Conservation (phyloP, 331 rosid species). For the Saraca asoca region DNA sequence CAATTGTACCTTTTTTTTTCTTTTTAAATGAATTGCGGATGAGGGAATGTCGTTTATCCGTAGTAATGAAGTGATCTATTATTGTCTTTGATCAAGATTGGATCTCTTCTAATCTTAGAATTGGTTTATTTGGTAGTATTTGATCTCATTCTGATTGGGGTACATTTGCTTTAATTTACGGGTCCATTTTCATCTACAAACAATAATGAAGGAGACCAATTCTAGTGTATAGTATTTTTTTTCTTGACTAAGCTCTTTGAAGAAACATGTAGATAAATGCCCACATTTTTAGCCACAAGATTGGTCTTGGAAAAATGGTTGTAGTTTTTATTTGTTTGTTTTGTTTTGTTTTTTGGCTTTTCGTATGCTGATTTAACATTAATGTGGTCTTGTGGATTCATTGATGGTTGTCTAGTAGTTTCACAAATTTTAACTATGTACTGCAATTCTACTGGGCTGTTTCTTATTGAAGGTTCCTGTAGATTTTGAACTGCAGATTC, state of each 20-base stretch:
- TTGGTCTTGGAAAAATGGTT: conserved; percentile 1
- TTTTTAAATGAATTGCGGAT: conserved; percentile 7
- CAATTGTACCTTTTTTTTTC: conserved; percentile 10
- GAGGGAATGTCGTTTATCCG: conserved; percentile 15
- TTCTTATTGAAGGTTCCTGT: background rate
- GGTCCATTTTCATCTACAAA: conserved; percentile 26
- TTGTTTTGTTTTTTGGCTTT: background rate
- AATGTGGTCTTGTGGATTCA: conserved; percentile 9
- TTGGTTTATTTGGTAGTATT: conserved; percentile 28
- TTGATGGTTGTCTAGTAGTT: background rate
- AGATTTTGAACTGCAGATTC: background rate
- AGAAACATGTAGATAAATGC: background rate
- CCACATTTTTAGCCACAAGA: conserved; percentile 3
- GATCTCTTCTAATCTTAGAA: conserved; percentile 30
- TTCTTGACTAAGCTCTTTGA: conserved; percentile 22
- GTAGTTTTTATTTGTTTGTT: conserved; percentile 10
- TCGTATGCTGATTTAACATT: conserved; percentile 10
- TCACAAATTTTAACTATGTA: conserved; percentile 1
- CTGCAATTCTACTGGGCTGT: conserved; percentile 21
- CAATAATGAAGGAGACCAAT: conserved; percentile 31
- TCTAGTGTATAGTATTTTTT: conserved; percentile 27
- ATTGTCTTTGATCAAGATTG: conserved; percentile 32
- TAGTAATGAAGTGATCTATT: conserved; percentile 44
- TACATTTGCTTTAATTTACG: conserved; percentile 17
- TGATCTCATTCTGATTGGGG: conserved; percentile 30